phyloP scores from a whole-genome alignment of 2,329 filamentous ascomycete genomes.

The Fusarium pseudograminearum region DNA sequence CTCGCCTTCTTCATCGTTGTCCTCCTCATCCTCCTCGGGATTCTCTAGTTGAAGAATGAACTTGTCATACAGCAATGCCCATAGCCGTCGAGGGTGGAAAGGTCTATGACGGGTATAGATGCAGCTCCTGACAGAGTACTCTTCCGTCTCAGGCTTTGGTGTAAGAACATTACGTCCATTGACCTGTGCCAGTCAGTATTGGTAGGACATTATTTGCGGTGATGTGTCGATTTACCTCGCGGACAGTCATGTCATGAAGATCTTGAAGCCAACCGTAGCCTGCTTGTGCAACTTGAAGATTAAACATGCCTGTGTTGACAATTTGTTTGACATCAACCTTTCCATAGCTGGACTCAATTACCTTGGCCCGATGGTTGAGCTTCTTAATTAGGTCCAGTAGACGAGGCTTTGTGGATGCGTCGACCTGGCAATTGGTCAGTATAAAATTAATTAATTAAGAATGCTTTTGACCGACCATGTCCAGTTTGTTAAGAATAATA shows the following conservation, averaged over 20 bases:
- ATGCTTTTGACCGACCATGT: constrained; percentile 61
- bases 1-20: constrained; percentile 50
- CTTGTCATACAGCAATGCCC: constrained; percentile 60
- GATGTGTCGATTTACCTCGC: constrained; percentile 58
- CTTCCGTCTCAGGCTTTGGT: constrained; percentile 77
- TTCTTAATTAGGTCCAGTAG: constrained; percentile 67
- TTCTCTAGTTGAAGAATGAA: constrained; percentile 64
- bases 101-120: constrained; percentile 73
- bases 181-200: constrained; percentile 47
- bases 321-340: constrained; percentile 72
- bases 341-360: constrained; percentile 70
- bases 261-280: constrained; percentile 78
- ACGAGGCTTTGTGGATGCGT: constrained; percentile 56
- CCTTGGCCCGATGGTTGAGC: constrained; percentile 74
- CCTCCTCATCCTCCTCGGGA: constrained; percentile 51
- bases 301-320: constrained; percentile 74
- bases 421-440: constrained; percentile 46
- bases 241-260: constrained; percentile 74
- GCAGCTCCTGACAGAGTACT: constrained; percentile 79
- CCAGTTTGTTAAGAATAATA: constrained; percentile 77
- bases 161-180: constrained; percentile 66
- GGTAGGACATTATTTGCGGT: rapidly evolving
- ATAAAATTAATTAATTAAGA: rapidly evolving
- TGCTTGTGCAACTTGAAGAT: constrained; percentile 71
- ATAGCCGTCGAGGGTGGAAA: constrained; percentile 62